phyloP scores from a whole-genome alignment of 2,329 filamentous ascomycete species.

The Dactylellina parvicollis region DNA sequence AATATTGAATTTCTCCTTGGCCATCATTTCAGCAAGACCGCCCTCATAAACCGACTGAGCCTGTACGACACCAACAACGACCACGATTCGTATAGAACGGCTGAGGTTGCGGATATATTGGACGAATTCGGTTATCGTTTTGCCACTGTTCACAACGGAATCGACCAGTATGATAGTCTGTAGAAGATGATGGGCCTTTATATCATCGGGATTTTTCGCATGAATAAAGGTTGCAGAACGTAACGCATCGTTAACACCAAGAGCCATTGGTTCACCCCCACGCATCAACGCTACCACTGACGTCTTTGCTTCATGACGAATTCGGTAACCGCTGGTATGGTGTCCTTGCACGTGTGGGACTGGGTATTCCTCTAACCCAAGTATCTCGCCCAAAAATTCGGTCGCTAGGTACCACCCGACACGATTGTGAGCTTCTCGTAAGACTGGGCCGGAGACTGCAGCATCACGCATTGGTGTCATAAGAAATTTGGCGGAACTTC shows the following conservation, averaged over 20 bases:
- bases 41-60: slow-evolving; percentile 58
- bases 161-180: slow-evolving; percentile 68
- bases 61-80: slow-evolving; percentile 70
- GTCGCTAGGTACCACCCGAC: slow-evolving; percentile 68
- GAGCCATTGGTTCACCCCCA: slow-evolving; percentile 71
- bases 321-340: slow-evolving; percentile 63
- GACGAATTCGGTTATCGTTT: slow-evolving; percentile 65
- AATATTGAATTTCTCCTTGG: slow-evolving; percentile 60
- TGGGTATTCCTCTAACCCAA: slow-evolving; percentile 66
- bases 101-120: slow-evolving; percentile 63
- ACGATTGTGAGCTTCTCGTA: slow-evolving; percentile 66
- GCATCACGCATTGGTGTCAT: slow-evolving; percentile 68
- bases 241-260: slow-evolving; percentile 68
- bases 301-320: slow-evolving; percentile 65
- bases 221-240: slow-evolving; percentile 67
- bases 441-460: slow-evolving; percentile 62
- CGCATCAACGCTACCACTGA: slow-evolving; percentile 72
- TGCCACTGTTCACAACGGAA: slow-evolving; percentile 70
- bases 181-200: slow-evolving; percentile 63
- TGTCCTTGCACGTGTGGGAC: slow-evolving; percentile 68
- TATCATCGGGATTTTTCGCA: slow-evolving; percentile 61
- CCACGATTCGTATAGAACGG: slow-evolving; percentile 64
- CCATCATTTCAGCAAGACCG: slow-evolving; percentile 55
- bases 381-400: slow-evolving; percentile 63
- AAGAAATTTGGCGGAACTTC: slow-evolving; percentile 65